Conservation (phyloP, 345 rosid genomes). For the Iberis pinnata region DNA sequence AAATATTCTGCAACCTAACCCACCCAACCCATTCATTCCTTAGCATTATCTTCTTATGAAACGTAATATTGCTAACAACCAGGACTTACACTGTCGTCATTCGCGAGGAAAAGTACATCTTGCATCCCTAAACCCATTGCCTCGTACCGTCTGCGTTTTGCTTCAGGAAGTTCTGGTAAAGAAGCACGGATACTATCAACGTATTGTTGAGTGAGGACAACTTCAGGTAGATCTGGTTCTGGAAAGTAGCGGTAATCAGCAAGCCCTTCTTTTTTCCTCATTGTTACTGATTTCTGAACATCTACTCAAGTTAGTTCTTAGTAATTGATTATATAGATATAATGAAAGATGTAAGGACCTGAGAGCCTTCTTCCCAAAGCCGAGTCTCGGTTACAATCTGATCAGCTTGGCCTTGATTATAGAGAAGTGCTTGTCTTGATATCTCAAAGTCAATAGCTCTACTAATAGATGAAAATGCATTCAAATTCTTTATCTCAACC, state of each 20-base stretch:
- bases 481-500: slow-evolving; percentile 90
- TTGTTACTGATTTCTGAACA: slow-evolving; percentile 76
- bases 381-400: slow-evolving; percentile 87
- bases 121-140: slow-evolving; percentile 83
- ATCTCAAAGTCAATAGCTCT: slow-evolving; percentile 92
- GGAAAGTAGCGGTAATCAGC: slow-evolving; percentile 92
- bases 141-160: slow-evolving; percentile 76
- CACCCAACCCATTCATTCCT: slow-evolving; percentile 24
- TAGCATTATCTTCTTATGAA: neutral
- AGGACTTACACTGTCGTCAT: slow-evolving; percentile 60
- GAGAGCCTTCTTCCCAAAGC: slow-evolving; percentile 94
- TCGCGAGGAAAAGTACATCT: slow-evolving; percentile 93
- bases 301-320: slow-evolving; percentile 17
- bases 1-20: slow-evolving; percentile 73
- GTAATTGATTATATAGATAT: too few species aligned
- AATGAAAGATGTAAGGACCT: slow-evolving; percentile 39
- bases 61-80: neutral
- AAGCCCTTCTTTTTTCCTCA: slow-evolving; percentile 97
- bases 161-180: slow-evolving; percentile 90
- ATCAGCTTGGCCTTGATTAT: slow-evolving; percentile 58
- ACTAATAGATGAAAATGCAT: slow-evolving; percentile 78
- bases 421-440: slow-evolving; percentile 63
- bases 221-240: slow-evolving; percentile 94
- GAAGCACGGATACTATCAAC: slow-evolving; percentile 48
- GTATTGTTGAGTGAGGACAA: slow-evolving; percentile 57